These are phyloP conservation scores for Platanthera guangdongensis DNA, from an alignment of 106 monocot genomes.

Conservation along the genomic window DNA sequence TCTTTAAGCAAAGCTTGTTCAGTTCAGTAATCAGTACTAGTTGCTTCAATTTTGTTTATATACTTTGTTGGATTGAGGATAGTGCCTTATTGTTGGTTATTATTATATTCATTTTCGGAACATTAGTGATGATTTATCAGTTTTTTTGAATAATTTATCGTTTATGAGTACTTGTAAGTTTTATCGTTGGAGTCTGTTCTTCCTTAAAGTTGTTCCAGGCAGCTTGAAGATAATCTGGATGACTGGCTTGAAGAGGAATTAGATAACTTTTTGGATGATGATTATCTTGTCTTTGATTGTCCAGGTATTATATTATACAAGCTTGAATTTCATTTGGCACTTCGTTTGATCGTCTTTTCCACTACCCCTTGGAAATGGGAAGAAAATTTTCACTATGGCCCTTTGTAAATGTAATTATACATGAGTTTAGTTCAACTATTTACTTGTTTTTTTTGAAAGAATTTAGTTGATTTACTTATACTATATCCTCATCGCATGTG, in stretches of 20 bases:
- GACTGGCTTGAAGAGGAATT: constrained; percentile 86
- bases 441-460: not conserved
- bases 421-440: not conserved
- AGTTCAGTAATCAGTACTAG: not conserved
- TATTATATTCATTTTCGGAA: too few relatives aligned
- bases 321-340: not conserved
- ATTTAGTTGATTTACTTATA: not conserved
- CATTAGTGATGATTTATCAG: not conserved
- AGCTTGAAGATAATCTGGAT: constrained; percentile 77
- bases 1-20: not conserved
- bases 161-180: not conserved
- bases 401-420: not conserved
- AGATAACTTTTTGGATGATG: constrained; percentile 87
- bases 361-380: not conserved
- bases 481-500: too few relatives aligned
- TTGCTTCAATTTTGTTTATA: not conserved
- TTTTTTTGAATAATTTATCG: not conserved
- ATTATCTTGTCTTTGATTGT: constrained; percentile 95
- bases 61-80: not conserved
- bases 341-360: not conserved
- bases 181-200: constrained; percentile 6
- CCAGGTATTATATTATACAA: constrained; percentile 51
- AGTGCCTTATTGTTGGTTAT: not conserved
- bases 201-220: constrained; percentile 45
- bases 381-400: not conserved